Percentiles rank a stretch among this genome's conserved stretches.
These are phyloP conservation scores for Chionographis japonica DNA, from an alignment of 106 monocot species.

Conservation along the genomic window DNA sequence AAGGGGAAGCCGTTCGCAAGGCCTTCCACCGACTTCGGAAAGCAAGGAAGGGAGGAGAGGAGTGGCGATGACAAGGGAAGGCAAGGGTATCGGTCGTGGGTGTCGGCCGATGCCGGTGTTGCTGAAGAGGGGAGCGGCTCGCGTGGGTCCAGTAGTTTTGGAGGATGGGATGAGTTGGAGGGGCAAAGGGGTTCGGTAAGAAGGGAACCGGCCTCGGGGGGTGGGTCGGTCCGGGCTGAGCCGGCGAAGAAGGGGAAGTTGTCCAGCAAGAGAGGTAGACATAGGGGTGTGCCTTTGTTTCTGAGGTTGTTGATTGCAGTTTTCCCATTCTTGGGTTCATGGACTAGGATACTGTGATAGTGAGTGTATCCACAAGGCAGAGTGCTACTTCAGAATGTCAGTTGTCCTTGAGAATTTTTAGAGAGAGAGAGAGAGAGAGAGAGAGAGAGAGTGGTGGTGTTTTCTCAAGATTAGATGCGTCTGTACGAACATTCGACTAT, in stretches of 20 bases:
- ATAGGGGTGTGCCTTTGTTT: constrained; percentile 58
- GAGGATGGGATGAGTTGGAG: constrained; percentile 89
- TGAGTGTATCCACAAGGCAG: too few species aligned
- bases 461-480: too few species aligned
- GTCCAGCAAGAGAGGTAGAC: constrained; percentile 35
- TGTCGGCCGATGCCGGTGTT: constrained; percentile 11
- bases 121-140: neutral
- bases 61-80: neutral
- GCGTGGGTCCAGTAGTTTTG: constrained; percentile 26
- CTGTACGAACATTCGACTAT: too few species aligned
- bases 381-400: too few species aligned
- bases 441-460: too few species aligned
- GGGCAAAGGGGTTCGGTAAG: constrained; percentile 2
- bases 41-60: constrained; percentile 21
- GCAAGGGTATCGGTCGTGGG: constrained; percentile 52
- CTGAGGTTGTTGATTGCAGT: constrained; percentile 76
- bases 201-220: neutral
- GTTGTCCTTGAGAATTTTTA: too few species aligned
- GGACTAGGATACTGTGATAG: constrained; percentile 60
- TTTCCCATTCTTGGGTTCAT: constrained; percentile 86
- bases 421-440: too few species aligned
- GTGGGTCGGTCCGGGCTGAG: neutral
- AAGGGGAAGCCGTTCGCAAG: constrained; percentile 32
- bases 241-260: constrained; percentile 28
- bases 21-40: constrained; percentile 15